These are phyloP conservation scores for Prunus mongolica DNA, from an alignment of 306 rosid species.

Conservation along the genomic window DNA sequence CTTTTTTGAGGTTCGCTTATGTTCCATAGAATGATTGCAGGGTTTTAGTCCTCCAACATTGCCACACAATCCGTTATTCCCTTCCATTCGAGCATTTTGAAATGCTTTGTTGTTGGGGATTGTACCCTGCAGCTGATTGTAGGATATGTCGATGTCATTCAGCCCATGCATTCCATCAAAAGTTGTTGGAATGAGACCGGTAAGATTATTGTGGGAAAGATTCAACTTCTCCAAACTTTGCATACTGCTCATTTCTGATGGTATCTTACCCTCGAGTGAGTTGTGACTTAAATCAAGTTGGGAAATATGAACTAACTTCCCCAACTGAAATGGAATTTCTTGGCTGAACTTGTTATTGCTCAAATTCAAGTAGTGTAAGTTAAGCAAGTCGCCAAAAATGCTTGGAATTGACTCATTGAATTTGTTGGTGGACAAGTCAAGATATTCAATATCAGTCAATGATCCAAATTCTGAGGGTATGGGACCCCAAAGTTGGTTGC, in stretches of 20 bases:
- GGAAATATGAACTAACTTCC: slow-evolving; percentile 4
- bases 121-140: slow-evolving; percentile 16
- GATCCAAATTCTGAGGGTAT: neutral
- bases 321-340: slow-evolving; percentile 12
- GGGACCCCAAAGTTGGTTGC: neutral
- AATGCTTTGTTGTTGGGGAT: slow-evolving; percentile 15
- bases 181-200: neutral
- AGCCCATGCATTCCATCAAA: neutral
- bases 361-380: neutral
- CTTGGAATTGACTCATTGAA: neutral
- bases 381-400: neutral
- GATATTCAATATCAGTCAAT: neutral
- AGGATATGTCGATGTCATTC: slow-evolving; percentile 10
- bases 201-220: slow-evolving; percentile 2
- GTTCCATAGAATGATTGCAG: neutral
- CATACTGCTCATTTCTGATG: neutral
- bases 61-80: slow-evolving; percentile 14
- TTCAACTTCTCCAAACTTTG: neutral
- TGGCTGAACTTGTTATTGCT: slow-evolving; percentile 7
- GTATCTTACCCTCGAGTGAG: neutral
- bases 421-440: slow-evolving; percentile 1
- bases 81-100: neutral
- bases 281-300: neutral
- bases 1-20: neutral
- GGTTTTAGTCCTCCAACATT: slow-evolving; percentile 10